These are phyloP conservation scores for Amauroascus verrucosus DNA, from an alignment of 2,329 filamentous ascomycete species.

Conservation along the genomic window DNA sequence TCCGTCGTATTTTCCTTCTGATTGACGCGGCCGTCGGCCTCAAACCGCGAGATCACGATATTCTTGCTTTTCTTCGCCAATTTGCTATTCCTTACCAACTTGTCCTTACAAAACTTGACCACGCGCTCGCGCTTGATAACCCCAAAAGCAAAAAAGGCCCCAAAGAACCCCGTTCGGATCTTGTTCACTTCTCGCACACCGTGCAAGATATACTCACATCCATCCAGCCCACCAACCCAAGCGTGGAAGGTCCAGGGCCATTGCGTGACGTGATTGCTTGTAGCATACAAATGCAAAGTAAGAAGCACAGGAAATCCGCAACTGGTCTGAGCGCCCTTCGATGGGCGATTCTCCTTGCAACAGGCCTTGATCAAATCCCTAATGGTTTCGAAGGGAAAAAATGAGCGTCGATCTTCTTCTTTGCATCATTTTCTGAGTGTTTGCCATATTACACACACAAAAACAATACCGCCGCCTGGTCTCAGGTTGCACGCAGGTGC, in stretches of 20 bases:
- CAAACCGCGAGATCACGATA: conserved; percentile 49
- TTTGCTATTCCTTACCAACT: conserved; percentile 54
- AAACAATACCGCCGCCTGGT: too few relatives aligned
- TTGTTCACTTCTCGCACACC: neutral
- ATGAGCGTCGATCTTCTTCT: neutral
- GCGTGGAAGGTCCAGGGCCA: conserved; percentile 30
- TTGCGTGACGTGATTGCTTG: conserved; percentile 53
- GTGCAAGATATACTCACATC: conserved; percentile 1
- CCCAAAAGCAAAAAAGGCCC: conserved; percentile 18
- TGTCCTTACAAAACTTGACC: conserved; percentile 57
- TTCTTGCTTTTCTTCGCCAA: conserved; percentile 47
- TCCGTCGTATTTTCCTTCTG: conserved; percentile 54
- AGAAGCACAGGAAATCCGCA: conserved; percentile 31
- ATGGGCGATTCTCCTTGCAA: conserved; percentile 55
- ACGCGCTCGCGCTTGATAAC: conserved; percentile 33
- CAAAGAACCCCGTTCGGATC: neutral
- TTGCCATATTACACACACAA: too few relatives aligned
- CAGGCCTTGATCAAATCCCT: conserved; percentile 40
- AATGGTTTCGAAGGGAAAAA: neutral
- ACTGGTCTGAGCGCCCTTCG: conserved; percentile 53
- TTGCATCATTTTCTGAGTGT: neutral
- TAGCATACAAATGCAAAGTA: conserved; percentile 43
- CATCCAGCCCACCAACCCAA: conserved; percentile 32
- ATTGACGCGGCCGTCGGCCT: conserved; percentile 54
- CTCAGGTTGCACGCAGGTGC: too few relatives aligned